A percentile compares a stretch with the other conserved stretches of the same genome.
Conservation (phyloP, 306 rosid species). For the Cicer cuneatum region DNA sequence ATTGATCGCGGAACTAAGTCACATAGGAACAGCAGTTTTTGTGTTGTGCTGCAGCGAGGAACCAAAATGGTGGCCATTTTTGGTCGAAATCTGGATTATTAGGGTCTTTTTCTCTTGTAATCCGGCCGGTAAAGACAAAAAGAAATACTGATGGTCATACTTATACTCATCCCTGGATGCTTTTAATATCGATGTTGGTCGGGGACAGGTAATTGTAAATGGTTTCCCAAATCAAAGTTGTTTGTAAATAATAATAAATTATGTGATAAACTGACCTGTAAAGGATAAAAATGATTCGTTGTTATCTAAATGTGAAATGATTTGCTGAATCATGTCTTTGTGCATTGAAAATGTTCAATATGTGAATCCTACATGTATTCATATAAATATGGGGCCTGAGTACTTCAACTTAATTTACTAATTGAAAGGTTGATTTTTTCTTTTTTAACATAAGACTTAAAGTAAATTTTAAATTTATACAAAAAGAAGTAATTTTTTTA, state of each 20-base stretch:
- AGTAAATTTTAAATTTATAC: background rate
- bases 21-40: slow-evolving; percentile 44
- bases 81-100: background rate
- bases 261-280: slow-evolving; percentile 36
- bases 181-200: slow-evolving; percentile 39
- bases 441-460: background rate
- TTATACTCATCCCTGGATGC: slow-evolving; percentile 34
- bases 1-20: slow-evolving; percentile 43
- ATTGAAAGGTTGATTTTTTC: background rate
- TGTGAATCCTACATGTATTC: slow-evolving; percentile 37
- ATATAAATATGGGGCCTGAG: slow-evolving; percentile 27
- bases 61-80: slow-evolving; percentile 22
- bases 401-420: background rate
- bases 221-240: slow-evolving; percentile 36
- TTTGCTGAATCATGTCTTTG: slow-evolving; percentile 37
- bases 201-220: slow-evolving; percentile 50
- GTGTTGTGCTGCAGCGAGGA: slow-evolving; percentile 46
- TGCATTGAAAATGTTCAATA: slow-evolving; percentile 30
- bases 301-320: slow-evolving; percentile 36
- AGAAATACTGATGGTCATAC: slow-evolving; percentile 26
- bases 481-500: too few relatives aligned
- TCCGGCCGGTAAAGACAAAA: too few relatives aligned
- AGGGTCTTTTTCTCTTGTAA: too few relatives aligned
- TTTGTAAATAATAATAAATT: slow-evolving; percentile 41
- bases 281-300: slow-evolving; percentile 36